A percentile compares a stretch with the other conserved stretches of the same genome.
phyloP scores from a whole-genome alignment of 2,329 filamentous ascomycete species.

The Alternaria sp. region DNA sequence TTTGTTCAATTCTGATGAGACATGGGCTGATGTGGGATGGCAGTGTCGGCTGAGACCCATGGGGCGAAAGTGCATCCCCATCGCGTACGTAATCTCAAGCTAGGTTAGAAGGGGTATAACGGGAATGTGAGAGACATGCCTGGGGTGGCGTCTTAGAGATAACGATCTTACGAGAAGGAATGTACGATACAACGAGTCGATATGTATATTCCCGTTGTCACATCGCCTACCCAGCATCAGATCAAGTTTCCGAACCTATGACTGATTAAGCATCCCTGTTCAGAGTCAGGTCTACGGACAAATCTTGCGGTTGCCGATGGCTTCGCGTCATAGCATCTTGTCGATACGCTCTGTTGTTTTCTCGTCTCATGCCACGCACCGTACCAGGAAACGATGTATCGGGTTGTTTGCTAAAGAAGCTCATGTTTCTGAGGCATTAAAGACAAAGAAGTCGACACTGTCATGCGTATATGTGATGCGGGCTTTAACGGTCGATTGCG shows the following conservation, averaged over 20 bases:
- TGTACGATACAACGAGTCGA: neutral
- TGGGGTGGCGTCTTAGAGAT: neutral
- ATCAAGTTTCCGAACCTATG: neutral
- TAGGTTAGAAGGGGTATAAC: constrained; percentile 1
- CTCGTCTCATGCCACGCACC: neutral
- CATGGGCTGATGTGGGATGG: constrained; percentile 6
- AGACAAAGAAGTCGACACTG: neutral
- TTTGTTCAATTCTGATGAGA: constrained; percentile 19
- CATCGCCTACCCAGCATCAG: neutral
- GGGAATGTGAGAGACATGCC: neutral
- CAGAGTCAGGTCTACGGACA: too few relatives aligned
- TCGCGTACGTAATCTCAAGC: neutral
- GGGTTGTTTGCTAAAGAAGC: neutral
- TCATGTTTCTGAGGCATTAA: neutral
- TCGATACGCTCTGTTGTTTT: neutral
- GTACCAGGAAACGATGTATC: neutral
- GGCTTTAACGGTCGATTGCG: neutral
- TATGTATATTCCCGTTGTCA: too few relatives aligned
- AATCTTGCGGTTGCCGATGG: too few relatives aligned
- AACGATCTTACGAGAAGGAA: neutral
- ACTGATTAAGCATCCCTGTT: too few relatives aligned
- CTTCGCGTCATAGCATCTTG: neutral
- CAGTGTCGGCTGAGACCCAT: constrained; percentile 8
- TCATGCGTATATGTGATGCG: neutral
- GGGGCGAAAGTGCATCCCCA: constrained; percentile 7